Evolutionary conservation across 225 moss, liverwort and hornwort species (phyloP), one percentile per base, ranked within the genome.

Genomic region (Physcomitrellopsis africana): DNA sequence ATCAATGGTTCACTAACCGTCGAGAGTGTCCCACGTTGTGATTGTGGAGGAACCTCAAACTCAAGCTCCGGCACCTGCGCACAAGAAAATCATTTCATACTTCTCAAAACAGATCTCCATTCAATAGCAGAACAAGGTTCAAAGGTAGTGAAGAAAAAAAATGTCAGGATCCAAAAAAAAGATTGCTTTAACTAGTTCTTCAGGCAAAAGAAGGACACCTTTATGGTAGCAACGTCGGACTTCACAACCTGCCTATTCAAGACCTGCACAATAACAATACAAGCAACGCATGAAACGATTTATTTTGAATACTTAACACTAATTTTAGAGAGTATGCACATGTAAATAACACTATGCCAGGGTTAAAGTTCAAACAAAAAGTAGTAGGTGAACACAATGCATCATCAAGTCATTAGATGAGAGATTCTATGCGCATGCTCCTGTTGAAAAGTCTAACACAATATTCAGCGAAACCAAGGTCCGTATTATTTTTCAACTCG

Each of bases 161-260:
- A 7, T 10, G 43, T 67, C 6, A 8, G 47, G 5, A 47, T 19
- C n/a, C 27, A 57, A 75, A 66, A 16, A 74, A 43, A 53, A 9
- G 43, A 43, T 42, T 70, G 70, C 16, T 57, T 46, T 19, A 13
- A 46, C n/a, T 18, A 4, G n/a, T 51, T 20, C 19, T 32, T 48
- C 42, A 78, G n/a, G 22, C 10, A 72, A 56, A 51, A 48, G 23
- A 68, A 56, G 20, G 13, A 48, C 60, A 92, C 91, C 87, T 83
- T 89, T 51, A 93, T 88, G 45, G 89, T 84, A 57, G 91, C 91
- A 56, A 76, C 81, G 72, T 93, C 89, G 10, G 93, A 91, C 82
- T 93, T 93, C 63, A 93, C 89, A 80, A 93, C 89, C 81, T 93
- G 93, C 67, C 93, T 78, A 73, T 93, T 91, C 12, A 93, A 81